Evolutionary conservation across 441 rosid genomes (phyloP), one percentile per base, ranked within the genome.

Genomic region (Gossypium schwendimanii): DNA sequence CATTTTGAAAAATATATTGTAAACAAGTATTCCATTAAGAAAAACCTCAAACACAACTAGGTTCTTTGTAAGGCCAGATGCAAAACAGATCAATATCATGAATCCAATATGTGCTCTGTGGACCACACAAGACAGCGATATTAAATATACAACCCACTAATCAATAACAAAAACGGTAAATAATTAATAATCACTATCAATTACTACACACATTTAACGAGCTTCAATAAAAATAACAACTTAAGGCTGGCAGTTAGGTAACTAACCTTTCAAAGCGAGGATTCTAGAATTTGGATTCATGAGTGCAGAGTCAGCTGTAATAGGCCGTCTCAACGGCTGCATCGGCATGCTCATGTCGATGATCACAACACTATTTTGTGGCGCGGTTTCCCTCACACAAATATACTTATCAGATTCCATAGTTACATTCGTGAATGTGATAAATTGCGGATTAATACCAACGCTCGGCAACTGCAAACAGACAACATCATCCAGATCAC

Each of bases 251-350:
- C 44, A 33, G 24, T 2, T 75, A 70, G 21, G 28, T 57, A 23
- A 47, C 61, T 68, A 68, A 94, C 97, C 98, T 88, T 94, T 91
- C 71, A 91, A 80, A 45, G 97, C 96, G 52, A 94, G 97, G 72
- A 94, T 92, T 84, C 91, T 89, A 21, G 95, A 81, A 80, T 87
- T 86, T 1, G 98, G 98, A 81, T 94, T 92, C 98, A 94, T 94
- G 33, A 93, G 90, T 11, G 98, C 97, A 0, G 98, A 93, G 67
- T 93, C 98, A 1, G 98, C 98, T 26, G 98, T 92, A 65, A 94
- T 94, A 33, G 99, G 98, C 68, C 98, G 87, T 72, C 99, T 83
- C 81, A 94, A 64, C 6, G 99, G 99, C 89, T 94, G 99, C 86
- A 81, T 88, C 36, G 99, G 99, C 96, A 87, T 85, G 73, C 77